A percentile compares a stretch with the other conserved stretches of the same genome.
phyloP scores from a whole-genome alignment of 2,329 filamentous ascomycete species.

The Xylariaceae sp. region DNA sequence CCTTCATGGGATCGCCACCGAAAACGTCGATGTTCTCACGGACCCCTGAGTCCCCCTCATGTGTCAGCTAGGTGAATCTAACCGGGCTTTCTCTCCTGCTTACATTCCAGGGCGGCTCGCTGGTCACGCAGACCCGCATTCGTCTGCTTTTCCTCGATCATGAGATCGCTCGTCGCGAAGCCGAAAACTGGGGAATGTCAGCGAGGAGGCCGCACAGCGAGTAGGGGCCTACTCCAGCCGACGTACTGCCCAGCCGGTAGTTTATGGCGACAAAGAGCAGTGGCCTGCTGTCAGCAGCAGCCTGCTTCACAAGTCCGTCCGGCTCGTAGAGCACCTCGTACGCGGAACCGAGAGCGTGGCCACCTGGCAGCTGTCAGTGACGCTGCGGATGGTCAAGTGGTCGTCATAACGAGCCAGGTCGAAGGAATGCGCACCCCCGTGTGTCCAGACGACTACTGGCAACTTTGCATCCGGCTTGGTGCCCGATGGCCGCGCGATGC shows the following conservation, averaged over 20 bases:
- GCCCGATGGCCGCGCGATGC: conserved; percentile 14
- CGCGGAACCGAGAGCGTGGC: conserved; percentile 16
- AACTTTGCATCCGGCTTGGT: conserved; percentile 8
- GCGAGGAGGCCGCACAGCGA: no score
- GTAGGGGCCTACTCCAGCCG: no score
- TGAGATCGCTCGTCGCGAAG: conserved; percentile 14
- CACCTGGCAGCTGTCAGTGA: no score
- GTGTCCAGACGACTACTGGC: conserved; percentile 18
- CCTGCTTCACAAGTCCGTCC: conserved; percentile 16
- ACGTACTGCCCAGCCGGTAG: conserved; percentile 17
- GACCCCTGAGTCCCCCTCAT: conserved; percentile 5
- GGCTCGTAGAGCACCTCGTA: conserved; percentile 17
- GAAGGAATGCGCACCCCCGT: conserved; percentile 20
- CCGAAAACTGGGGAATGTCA: conserved; percentile 18
- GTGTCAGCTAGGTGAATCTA: background rate
- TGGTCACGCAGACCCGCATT: conserved; percentile 26
- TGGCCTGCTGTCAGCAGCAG: conserved; percentile 10
- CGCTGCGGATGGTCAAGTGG: no score
- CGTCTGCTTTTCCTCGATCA: conserved; percentile 15
- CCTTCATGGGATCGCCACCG: conserved; percentile 2
- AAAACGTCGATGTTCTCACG: conserved; percentile 8
- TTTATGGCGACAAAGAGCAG: conserved; percentile 18
- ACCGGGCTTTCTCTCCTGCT: background rate
- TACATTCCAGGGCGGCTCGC: conserved; percentile 24
- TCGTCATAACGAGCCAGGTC: no score